Evolutionary conservation across 192 early-diverging fungal genomes (phyloP).

Genomic region (Helicostylum pulchrum): DNA sequence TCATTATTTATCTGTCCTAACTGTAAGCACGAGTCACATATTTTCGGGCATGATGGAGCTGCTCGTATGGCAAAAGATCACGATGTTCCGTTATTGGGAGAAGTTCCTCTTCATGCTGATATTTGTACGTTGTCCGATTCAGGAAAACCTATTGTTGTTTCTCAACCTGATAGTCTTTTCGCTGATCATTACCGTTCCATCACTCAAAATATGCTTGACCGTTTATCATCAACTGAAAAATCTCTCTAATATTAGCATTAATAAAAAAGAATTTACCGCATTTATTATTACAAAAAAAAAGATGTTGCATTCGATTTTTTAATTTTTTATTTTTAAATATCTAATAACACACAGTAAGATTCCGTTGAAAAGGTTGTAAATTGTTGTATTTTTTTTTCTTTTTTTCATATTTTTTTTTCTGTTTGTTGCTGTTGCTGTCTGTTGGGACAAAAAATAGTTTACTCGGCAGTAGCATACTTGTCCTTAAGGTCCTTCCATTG

Average conservation of each 20-base stretch:
- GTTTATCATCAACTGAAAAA: background rate
- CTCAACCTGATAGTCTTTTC: slow-evolving; percentile 50
- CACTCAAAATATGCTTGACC: slow-evolving; percentile 40
- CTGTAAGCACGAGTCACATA: slow-evolving; percentile 72
- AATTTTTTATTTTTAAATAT: too few relatives aligned
- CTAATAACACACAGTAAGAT: too few relatives aligned
- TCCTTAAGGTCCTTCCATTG: slow-evolving; percentile 83
- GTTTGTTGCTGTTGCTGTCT: background rate
- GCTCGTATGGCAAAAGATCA: slow-evolving; percentile 58
- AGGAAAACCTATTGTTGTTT: slow-evolving; percentile 69
- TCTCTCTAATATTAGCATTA: background rate
- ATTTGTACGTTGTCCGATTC: slow-evolving; percentile 70
- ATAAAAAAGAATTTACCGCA: too few relatives aligned
- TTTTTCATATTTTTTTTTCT: background rate
- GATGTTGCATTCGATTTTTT: background rate
- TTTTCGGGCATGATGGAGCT: slow-evolving; percentile 73
- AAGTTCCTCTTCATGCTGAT: slow-evolving; percentile 73
- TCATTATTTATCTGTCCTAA: slow-evolving; percentile 74
- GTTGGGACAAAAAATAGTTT: background rate
- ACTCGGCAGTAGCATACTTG: slow-evolving; percentile 47
- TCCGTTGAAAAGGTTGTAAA: background rate
- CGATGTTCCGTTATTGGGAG: slow-evolving; percentile 65
- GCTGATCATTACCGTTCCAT: slow-evolving; percentile 50
- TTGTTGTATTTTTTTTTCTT: background rate
- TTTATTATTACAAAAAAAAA: background rate